Evolutionary conservation across 495 filamentous ascomycete genomes (phyloP).

Genomic region (Annulohypoxylon moriforme): DNA sequence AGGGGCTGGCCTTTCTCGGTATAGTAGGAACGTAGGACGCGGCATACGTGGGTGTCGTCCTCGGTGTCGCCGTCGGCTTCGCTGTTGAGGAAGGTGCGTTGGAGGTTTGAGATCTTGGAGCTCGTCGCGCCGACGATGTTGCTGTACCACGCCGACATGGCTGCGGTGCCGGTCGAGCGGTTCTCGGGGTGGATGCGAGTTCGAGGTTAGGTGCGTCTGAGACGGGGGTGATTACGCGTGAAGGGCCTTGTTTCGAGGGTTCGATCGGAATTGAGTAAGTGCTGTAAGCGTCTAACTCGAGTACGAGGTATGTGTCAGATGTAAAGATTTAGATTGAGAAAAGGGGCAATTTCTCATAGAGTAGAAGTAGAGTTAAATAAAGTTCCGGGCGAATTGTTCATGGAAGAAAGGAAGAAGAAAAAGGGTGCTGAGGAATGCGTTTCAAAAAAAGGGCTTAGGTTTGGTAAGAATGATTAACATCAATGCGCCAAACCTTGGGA

Average conservation of each 20-base stretch:
- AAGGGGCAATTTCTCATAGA: background rate
- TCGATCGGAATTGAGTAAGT: background rate
- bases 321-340: background rate
- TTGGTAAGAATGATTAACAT: slow-evolving; percentile 28
- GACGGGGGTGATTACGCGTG: slow-evolving; percentile 22
- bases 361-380: background rate
- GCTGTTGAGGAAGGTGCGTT: slow-evolving; percentile 77
- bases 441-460: slow-evolving; percentile 24
- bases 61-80: slow-evolving; percentile 93
- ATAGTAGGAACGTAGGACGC: slow-evolving; percentile 96
- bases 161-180: slow-evolving; percentile 7
- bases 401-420: slow-evolving; percentile 14
- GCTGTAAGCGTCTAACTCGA: background rate
- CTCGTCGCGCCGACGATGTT: slow-evolving; percentile 82
- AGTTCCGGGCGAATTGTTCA: slow-evolving; percentile 5
- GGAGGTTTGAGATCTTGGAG: slow-evolving; percentile 81
- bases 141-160: slow-evolving; percentile 83
- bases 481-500: slow-evolving; percentile 24
- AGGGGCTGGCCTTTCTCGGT: slow-evolving; percentile 84
- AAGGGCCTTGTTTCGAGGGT: slow-evolving; percentile 16
- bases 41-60: slow-evolving; percentile 93
- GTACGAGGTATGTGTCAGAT: slow-evolving; percentile 13
- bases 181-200: slow-evolving; percentile 7
- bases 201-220: slow-evolving; percentile 32
- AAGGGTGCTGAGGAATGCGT: slow-evolving; percentile 26